phyloP scores from a whole-genome alignment of 2,329 filamentous ascomycete genomes.

The Fusarium luffae region DNA sequence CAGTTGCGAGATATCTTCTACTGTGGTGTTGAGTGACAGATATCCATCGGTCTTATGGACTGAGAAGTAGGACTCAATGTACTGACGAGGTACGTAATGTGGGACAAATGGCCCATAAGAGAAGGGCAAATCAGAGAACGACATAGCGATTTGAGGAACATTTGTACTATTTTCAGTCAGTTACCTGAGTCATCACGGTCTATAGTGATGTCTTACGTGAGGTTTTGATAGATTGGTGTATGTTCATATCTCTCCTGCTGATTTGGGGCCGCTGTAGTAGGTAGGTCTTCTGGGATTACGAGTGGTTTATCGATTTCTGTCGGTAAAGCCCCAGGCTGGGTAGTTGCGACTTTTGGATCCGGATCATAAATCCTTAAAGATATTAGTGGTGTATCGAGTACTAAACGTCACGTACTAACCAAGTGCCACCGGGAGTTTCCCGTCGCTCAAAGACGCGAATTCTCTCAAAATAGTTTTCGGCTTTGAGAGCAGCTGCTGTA shows the following conservation, averaged over 20 bases:
- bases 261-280: constrained; percentile 53
- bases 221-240: constrained; percentile 62
- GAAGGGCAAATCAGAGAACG: constrained; percentile 64
- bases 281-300: constrained; percentile 56
- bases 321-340: constrained; percentile 58
- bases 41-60: constrained; percentile 58
- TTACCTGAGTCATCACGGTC: neutral
- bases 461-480: constrained; percentile 56
- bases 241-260: constrained; percentile 57
- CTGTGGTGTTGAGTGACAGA: constrained; percentile 62
- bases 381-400: neutral
- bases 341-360: constrained; percentile 47
- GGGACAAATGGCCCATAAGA: constrained; percentile 67
- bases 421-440: constrained; percentile 58
- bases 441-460: constrained; percentile 58
- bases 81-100: constrained; percentile 65
- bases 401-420: constrained; percentile 44
- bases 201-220: constrained; percentile 56
- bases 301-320: constrained; percentile 59
- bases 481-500: constrained; percentile 59
- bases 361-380: constrained; percentile 62
- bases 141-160: constrained; percentile 67
- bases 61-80: constrained; percentile 67
- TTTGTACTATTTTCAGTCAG: constrained; percentile 57
- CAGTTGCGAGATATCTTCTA: constrained; percentile 59